Evolutionary conservation across 2,329 filamentous ascomycete species (phyloP).

Genomic region (Monilinia polystroma): DNA sequence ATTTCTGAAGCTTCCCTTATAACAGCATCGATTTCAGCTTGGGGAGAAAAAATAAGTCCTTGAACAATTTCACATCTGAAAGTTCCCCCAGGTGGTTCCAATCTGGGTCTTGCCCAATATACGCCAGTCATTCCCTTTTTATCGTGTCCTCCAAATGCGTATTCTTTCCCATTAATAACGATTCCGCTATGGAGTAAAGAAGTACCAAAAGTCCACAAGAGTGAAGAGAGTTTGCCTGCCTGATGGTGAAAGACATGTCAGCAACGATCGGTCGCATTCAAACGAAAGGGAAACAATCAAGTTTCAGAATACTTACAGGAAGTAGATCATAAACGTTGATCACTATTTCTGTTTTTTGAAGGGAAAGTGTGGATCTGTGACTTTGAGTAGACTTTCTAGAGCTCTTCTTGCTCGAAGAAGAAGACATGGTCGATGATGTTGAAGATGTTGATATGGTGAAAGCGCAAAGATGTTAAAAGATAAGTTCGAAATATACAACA

Average conservation of each 20-base stretch:
- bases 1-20: conserved; percentile 67
- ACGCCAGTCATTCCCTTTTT: conserved; percentile 70
- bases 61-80: conserved; percentile 75
- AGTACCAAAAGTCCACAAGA: conserved; percentile 75
- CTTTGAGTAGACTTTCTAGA: conserved; percentile 32
- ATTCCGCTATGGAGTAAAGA: conserved; percentile 81
- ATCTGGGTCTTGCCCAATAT: conserved; percentile 74
- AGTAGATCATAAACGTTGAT: conserved; percentile 80
- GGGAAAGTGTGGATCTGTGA: conserved; percentile 65
- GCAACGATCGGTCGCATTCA: not conserved
- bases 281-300: not conserved
- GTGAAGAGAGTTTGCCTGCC: conserved; percentile 71
- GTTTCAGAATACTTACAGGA: conserved; percentile 51
- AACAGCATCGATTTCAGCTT: conserved; percentile 68
- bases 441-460: not conserved
- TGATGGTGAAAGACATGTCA: conserved; percentile 40
- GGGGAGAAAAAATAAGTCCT: conserved; percentile 70
- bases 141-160: conserved; percentile 82
- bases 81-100: conserved; percentile 73
- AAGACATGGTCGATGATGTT: conserved; percentile 28
- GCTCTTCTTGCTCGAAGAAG: conserved; percentile 32
- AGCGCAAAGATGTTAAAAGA: not conserved
- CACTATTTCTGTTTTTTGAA: conserved; percentile 69
- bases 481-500: not conserved
- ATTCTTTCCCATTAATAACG: conserved; percentile 76